Percentiles rank a stretch among this genome's conserved stretches.
phyloP scores from a whole-genome alignment of 306 rosid species.

The Sindora glabra region DNA sequence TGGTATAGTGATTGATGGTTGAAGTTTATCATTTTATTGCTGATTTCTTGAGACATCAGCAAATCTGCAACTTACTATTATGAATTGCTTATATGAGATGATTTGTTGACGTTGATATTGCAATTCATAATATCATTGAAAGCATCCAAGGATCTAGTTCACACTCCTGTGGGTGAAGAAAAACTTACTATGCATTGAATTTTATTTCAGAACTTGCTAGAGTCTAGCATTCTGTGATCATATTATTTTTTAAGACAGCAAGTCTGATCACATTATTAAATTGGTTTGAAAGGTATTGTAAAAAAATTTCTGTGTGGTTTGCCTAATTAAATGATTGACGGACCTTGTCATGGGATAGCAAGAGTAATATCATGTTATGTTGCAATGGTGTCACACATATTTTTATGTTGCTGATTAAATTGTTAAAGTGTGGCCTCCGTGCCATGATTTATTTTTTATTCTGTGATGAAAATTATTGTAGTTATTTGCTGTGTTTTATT shows the following conservation, averaged over 20 bases:
- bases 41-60: not conserved
- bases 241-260: too few species aligned
- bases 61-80: not conserved
- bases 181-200: not conserved
- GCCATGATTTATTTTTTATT: constrained; percentile 1
- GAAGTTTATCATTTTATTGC: not conserved
- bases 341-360: not conserved
- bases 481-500: not conserved
- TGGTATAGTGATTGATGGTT: not conserved
- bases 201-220: not conserved
- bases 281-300: not conserved
- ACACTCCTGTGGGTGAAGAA: not conserved
- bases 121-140: not conserved
- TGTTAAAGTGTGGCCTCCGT: constrained; percentile 6
- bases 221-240: too few species aligned
- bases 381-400: not conserved
- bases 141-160: not conserved
- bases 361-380: not conserved
- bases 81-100: not conserved
- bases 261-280: not conserved
- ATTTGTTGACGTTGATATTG: not conserved
- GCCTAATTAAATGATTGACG: not conserved
- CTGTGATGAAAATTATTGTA: not conserved
- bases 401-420: too few species aligned
- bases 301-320: not conserved